These are phyloP conservation scores for Chlorella ohadii DNA, from an alignment of 139 green algal genomes.

Conservation along the genomic window DNA sequence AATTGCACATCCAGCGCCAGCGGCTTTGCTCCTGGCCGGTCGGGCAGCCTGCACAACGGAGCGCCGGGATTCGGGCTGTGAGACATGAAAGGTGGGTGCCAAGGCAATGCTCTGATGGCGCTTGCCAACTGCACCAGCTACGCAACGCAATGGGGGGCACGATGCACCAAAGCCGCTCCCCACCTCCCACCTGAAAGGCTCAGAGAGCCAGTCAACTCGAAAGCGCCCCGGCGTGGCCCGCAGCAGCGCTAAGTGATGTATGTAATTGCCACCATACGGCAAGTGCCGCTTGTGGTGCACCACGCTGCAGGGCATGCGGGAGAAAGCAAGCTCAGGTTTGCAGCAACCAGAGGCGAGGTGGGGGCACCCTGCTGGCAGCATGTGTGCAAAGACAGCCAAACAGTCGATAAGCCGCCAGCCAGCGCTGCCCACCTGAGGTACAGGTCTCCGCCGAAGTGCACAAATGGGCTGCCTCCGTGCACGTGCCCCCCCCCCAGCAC, in stretches of 20 bases:
- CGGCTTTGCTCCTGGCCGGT: not conserved
- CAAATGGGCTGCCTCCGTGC: slow-evolving; percentile 5
- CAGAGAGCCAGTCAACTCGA: not conserved
- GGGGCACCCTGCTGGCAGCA: not conserved
- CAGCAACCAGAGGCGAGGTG: no score
- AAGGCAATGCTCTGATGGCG: no score
- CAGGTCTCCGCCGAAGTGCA: not conserved
- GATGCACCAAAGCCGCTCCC: no score
- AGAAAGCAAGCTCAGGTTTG: not conserved
- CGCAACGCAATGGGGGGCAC: no score
- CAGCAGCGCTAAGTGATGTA: not conserved
- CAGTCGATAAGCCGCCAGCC: no score
- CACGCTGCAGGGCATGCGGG: not conserved
- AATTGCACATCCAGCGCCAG: not conserved
- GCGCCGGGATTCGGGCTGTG: not conserved
- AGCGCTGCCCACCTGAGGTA: slow-evolving; percentile 16
- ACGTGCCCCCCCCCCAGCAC: not conserved
- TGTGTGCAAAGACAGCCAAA: not conserved
- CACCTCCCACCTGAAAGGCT: not conserved
- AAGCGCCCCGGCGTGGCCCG: not conserved
- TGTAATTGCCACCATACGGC: not conserved
- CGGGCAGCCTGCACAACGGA: not conserved
- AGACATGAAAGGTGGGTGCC: no score
- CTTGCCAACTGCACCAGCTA: no score
- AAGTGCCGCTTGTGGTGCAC: not conserved